These are phyloP conservation scores for Astragalus membranaceus DNA, from an alignment of 306 rosid genomes.

Conservation along the genomic window DNA sequence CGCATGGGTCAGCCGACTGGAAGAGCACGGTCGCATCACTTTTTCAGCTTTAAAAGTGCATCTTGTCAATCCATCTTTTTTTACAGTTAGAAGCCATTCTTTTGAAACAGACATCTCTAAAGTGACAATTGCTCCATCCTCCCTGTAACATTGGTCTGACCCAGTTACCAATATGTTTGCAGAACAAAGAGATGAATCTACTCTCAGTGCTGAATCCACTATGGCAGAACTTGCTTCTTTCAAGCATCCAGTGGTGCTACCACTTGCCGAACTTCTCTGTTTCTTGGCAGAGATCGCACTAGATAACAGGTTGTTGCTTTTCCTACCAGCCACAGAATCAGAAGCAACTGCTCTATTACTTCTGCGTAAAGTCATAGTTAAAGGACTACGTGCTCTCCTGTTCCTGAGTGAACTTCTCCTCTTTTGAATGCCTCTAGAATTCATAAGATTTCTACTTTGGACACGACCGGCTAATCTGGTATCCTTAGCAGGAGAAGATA, in stretches of 20 bases:
- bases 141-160: conserved; percentile 51
- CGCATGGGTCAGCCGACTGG: conserved; percentile 49
- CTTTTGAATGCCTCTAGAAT: conserved; percentile 49
- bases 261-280: conserved; percentile 28
- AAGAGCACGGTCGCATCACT: conserved; percentile 45
- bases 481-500: conserved; percentile 33
- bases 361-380: conserved; percentile 27
- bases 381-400: conserved; percentile 47
- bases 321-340: conserved; percentile 33
- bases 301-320: conserved; percentile 21
- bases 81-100: conserved; percentile 65
- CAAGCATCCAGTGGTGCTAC: conserved; percentile 14
- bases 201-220: conserved; percentile 9
- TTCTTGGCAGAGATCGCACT: conserved; percentile 31
- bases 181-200: conserved; percentile 41
- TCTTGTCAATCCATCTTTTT: conserved; percentile 52
- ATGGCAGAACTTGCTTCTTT: conserved; percentile 29
- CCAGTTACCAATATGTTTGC: conserved; percentile 55
- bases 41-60: conserved; percentile 56
- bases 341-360: conserved; percentile 30
- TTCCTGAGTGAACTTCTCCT: conserved; percentile 73
- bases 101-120: conserved; percentile 47
- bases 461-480: conserved; percentile 41
- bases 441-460: conserved; percentile 36
- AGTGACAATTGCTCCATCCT: conserved; percentile 38